These are phyloP conservation scores for Pseudogymnoascus sp. DNA, from an alignment of 2,329 filamentous ascomycete genomes.

Conservation along the genomic window DNA sequence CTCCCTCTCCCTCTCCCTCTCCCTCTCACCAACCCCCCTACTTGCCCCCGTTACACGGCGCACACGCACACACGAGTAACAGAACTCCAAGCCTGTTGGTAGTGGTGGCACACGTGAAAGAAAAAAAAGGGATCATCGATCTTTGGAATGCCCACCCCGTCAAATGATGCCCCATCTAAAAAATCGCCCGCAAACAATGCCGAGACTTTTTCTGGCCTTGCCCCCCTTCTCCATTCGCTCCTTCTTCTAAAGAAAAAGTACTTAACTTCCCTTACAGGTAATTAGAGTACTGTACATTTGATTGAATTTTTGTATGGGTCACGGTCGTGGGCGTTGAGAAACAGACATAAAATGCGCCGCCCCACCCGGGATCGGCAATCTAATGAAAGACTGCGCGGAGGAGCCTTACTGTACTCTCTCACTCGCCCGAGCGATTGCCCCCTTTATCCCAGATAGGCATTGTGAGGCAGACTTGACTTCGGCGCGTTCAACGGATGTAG, in stretches of 20 bases:
- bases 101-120: neutral
- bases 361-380: conserved; percentile 4
- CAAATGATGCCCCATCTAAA: neutral
- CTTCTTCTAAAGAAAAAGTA: neutral
- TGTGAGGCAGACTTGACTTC: neutral
- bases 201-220: neutral
- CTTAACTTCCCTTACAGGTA: neutral
- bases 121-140: neutral
- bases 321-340: conserved; percentile 5
- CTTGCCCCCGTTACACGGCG: neutral
- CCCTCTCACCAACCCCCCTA: neutral
- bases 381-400: conserved; percentile 3
- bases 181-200: neutral
- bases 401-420: conserved; percentile 7
- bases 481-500: neutral
- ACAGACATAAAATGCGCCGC: neutral
- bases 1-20: neutral
- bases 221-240: neutral
- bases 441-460: neutral
- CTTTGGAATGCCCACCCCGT: neutral
- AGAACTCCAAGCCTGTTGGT: neutral
- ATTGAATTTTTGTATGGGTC: neutral
- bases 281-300: neutral
- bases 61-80: neutral
- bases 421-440: conserved; percentile 6